phyloP scores from a whole-genome alignment of 192 early-diverging fungal species.

The Globomyces pollinis-pini region DNA sequence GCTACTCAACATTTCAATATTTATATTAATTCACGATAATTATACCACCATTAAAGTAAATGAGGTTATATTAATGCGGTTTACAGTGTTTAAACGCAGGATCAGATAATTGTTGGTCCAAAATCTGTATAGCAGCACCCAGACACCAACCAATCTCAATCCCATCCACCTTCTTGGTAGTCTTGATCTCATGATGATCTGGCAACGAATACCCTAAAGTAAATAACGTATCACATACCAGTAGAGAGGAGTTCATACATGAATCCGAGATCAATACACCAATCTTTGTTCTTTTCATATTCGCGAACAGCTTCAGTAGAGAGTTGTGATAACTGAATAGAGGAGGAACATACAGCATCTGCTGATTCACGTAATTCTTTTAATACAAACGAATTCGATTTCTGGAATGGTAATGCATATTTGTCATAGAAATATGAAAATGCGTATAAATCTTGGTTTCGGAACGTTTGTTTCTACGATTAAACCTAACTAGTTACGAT shows the following conservation, averaged over 20 bases:
- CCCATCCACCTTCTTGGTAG: constrained; percentile 84
- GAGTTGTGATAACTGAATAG: not conserved
- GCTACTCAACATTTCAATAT: too few species aligned
- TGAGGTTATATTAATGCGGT: too few species aligned
- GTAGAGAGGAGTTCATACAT: constrained; percentile 76
- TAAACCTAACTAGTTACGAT: constrained; percentile 13
- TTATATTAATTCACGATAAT: too few species aligned
- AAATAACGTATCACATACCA: too few species aligned
- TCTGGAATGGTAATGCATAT: constrained; percentile 46
- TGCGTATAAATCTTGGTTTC: constrained; percentile 72
- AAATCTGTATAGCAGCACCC: constrained; percentile 80
- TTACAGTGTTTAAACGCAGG: not conserved
- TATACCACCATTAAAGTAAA: too few species aligned
- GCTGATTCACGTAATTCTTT: constrained; percentile 59
- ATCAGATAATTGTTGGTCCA: constrained; percentile 39
- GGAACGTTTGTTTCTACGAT: too few species aligned
- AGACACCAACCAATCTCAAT: constrained; percentile 96
- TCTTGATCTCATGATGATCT: constrained; percentile 57
- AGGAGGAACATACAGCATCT: constrained; percentile 53
- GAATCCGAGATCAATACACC: constrained; percentile 87
- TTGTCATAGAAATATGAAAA: constrained; percentile 95
- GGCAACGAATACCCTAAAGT: constrained; percentile 78
- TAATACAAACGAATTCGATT: constrained; percentile 58
- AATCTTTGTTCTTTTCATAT: constrained; percentile 47
- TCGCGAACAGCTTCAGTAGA: constrained; percentile 5